Evolutionary conservation across 768 basidiomycete genomes (phyloP).

Genomic region (Pleurotus ostreatus): DNA sequence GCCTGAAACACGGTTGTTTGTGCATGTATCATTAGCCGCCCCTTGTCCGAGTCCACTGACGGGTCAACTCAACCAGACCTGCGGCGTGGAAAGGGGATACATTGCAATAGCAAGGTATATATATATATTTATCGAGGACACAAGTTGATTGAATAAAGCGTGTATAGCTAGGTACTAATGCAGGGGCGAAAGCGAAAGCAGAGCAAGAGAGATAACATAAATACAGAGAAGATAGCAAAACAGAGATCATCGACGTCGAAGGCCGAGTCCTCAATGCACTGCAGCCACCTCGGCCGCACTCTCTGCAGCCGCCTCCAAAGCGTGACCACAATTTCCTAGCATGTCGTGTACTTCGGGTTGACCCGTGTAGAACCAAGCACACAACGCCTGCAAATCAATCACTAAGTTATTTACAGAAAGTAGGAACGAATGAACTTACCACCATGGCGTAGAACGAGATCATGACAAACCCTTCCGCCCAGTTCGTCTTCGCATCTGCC

Average conservation of each 20-base stretch:
- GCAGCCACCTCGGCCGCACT: neutral
- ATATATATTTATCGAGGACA: too few species aligned
- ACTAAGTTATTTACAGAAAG: too few species aligned
- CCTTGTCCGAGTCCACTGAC: too few species aligned
- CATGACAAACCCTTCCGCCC: constrained; percentile 69
- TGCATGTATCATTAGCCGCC: neutral
- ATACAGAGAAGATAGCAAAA: too few species aligned
- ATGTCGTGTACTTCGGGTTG: constrained; percentile 44
- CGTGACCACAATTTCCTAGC: constrained; percentile 32
- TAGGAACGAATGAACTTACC: neutral
- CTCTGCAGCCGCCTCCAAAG: constrained; percentile 29
- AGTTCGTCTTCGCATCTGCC: constrained; percentile 75
- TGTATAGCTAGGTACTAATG: too few species aligned
- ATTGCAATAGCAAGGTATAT: too few species aligned
- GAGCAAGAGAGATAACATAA: too few species aligned
- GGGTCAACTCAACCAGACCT: too few species aligned
- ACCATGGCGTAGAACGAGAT: constrained; percentile 58
- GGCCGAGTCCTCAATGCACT: neutral
- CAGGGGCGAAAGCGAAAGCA: too few species aligned
- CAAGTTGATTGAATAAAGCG: too few species aligned
- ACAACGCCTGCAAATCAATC: constrained; percentile 40
- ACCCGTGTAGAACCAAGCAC: constrained; percentile 65
- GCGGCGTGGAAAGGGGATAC: too few species aligned
- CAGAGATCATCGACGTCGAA: too few species aligned
- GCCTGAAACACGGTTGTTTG: neutral